Conservation (phyloP, 2,329 filamentous ascomycete genomes). For the Graphilbum fragrans region DNA sequence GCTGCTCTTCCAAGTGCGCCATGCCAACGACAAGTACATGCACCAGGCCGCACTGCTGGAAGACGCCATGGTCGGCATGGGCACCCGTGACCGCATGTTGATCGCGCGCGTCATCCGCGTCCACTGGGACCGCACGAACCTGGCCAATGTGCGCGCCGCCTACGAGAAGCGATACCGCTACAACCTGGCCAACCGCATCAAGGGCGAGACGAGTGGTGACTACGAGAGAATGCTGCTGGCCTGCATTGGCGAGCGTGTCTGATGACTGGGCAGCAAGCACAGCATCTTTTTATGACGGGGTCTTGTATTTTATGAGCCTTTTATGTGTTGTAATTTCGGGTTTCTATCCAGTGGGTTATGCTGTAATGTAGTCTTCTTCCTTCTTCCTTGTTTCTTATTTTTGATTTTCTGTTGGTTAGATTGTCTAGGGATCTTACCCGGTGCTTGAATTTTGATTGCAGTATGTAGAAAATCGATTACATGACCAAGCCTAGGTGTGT, state of each 20-base stretch:
- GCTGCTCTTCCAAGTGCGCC: slow-evolving; percentile 64
- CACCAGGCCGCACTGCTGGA: slow-evolving; percentile 76
- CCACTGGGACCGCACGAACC: slow-evolving; percentile 70
- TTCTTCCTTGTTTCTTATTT: too few species aligned
- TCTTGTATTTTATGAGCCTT: too few species aligned
- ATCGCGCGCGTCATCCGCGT: slow-evolving; percentile 64
- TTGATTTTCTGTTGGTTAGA: too few species aligned
- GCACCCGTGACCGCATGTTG: slow-evolving; percentile 75
- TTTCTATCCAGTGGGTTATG: too few species aligned
- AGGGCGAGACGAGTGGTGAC: slow-evolving; percentile 75
- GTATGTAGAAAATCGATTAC: too few species aligned
- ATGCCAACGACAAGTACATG: slow-evolving; percentile 69
- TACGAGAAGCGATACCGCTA: slow-evolving; percentile 61
- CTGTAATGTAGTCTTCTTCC: too few species aligned
- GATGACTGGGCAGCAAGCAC: too few species aligned
- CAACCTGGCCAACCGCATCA: slow-evolving; percentile 57
- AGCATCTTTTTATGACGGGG: too few species aligned
- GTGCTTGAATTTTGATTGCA: too few species aligned
- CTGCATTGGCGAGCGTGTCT: slow-evolving; percentile 33
- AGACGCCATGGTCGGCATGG: slow-evolving; percentile 72
- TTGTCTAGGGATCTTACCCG: too few species aligned
- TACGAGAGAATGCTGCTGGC: slow-evolving; percentile 68
- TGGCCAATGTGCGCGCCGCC: slow-evolving; percentile 67
- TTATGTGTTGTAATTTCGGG: too few species aligned
- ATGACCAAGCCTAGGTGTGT: too few species aligned